Evolutionary conservation across 345 rosid genomes (phyloP).

Genomic region (Xanthoceras sorbifolium): DNA sequence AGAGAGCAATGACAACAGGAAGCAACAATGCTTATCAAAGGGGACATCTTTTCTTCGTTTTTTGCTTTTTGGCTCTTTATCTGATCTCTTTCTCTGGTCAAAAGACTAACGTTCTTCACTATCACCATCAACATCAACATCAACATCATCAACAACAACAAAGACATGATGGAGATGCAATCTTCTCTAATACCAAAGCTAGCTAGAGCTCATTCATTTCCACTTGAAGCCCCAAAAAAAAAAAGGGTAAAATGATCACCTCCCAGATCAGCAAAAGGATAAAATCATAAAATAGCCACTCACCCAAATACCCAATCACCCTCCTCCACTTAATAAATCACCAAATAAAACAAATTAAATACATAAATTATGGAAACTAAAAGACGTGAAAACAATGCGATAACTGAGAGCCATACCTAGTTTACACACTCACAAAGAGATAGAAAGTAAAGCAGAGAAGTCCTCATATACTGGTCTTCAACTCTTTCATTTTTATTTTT

Average conservation of each 20-base stretch:
- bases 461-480: constrained; percentile 23
- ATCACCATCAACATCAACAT: constrained; percentile 26
- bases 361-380: neutral
- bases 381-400: constrained; percentile 19
- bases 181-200: constrained; percentile 40
- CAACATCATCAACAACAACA: constrained; percentile 26
- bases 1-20: constrained; percentile 28
- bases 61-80: constrained; percentile 37
- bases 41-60: constrained; percentile 27
- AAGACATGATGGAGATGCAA: constrained; percentile 21
- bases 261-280: constrained; percentile 30
- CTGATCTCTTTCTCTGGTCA: constrained; percentile 40
- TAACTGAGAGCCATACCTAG: constrained; percentile 23
- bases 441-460: neutral
- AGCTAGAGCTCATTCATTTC: constrained; percentile 24
- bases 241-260: constrained; percentile 33
- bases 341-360: constrained; percentile 5
- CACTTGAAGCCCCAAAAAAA: constrained; percentile 29
- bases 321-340: constrained; percentile 5
- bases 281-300: neutral
- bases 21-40: constrained; percentile 28
- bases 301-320: neutral
- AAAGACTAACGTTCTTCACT: constrained; percentile 24
- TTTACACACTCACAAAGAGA: neutral
- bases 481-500: no score